Conservation (phyloP, 2,329 filamentous ascomycete genomes). For the Pseudogymnoascus sp. region DNA sequence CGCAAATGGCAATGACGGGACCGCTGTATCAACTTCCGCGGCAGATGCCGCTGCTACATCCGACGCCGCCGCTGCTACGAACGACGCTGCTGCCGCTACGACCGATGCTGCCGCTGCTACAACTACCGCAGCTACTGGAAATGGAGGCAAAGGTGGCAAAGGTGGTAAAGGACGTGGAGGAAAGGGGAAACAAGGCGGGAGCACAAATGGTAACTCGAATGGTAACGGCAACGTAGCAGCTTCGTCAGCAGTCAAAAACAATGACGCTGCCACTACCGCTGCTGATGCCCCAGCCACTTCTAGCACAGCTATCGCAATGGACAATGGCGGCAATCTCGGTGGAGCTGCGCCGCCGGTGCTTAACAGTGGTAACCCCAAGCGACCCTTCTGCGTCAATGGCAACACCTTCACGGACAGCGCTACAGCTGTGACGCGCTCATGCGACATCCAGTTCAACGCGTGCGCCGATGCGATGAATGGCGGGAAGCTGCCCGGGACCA, state of each 20-base stretch:
- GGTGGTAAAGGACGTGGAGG: neutral
- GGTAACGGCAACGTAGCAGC: neutral
- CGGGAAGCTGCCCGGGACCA: constrained; percentile 28
- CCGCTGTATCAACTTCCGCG: neutral
- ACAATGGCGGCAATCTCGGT: constrained; percentile 31
- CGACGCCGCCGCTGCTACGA: constrained; percentile 7
- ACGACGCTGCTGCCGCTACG: constrained; percentile 9
- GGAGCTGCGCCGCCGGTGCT: constrained; percentile 44
- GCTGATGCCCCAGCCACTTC: neutral
- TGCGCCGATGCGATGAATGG: constrained; percentile 51
- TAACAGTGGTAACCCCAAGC: constrained; percentile 40
- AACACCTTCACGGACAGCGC: constrained; percentile 49
- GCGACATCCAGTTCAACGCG: constrained; percentile 55
- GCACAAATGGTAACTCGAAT: neutral
- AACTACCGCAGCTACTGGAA: neutral
- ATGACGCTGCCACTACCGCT: neutral
- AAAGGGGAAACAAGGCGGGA: neutral
- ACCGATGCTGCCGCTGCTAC: constrained; percentile 7
- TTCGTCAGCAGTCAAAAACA: neutral
- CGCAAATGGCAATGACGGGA: neutral
- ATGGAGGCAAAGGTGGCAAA: neutral
- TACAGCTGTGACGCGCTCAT: constrained; percentile 51
- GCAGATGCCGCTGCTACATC: constrained; percentile 7
- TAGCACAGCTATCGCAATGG: neutral
- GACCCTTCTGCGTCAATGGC: constrained; percentile 50